Base-by-base conservation (phyloP, 176 grass and related monocot species). In the Oryza coarctata region DNA sequence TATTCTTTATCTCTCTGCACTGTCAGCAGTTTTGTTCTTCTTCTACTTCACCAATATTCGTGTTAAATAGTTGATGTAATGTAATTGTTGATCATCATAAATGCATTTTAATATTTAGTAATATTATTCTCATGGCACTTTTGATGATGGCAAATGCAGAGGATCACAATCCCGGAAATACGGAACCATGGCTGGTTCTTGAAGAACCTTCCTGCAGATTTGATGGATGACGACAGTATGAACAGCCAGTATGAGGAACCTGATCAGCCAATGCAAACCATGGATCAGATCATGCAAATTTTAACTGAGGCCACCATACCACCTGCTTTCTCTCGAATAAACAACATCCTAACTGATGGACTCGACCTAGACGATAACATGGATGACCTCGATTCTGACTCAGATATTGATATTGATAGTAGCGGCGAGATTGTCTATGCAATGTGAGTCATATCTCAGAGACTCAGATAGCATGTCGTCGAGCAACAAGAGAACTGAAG, bases 221-320 rank as follows among this genome's bases (percentile, higher is more conserved):
- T 91, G 41, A 91, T 94, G 80, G 88, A 91, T 28, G 88, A 94
- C 20, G 81, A 86, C 57, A 84, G 71, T 32, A 89, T 84, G 89
- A 91, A 86, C 83, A 91, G 38, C 83, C 86, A 94, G 39, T 94
- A 94, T 4, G 89, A 91, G 72, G 92, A 94, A 68, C 92, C 92
- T 41, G 92, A 94, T 23, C 86, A 89, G 49, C 92, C 89, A 50
- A 94, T 94, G 92, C 92, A 94, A 73, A 94, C 86, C 28, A 89
- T 94, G 71, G 92, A 94, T 65, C 80, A 94, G 80, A 94, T 94
- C 61, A 94, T 94, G 92, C 92, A 94, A 75, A 89, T 94, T 62
- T 68, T 94, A 55, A 82, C 86, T 0, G 92, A 94, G 74, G 92
- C 92, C 52, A 94, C 92, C 61, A 82, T 94, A 78, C 92, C 92